phyloP scores from a whole-genome alignment of 192 early-diverging fungal genomes.

The Hyaloraphidium curvatum region DNA sequence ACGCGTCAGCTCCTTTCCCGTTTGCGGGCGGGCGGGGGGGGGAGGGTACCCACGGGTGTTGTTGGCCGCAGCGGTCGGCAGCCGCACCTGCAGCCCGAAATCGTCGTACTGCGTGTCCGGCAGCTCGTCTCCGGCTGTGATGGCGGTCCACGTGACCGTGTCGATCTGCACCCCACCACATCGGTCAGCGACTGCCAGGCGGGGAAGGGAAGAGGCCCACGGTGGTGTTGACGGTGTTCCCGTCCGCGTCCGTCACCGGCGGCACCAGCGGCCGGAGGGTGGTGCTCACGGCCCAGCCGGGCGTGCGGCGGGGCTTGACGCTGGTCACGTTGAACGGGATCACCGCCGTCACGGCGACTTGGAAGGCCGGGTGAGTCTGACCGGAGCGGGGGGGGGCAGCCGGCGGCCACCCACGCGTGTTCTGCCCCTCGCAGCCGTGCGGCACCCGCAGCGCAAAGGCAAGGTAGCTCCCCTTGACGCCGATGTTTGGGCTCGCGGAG shows the following conservation, averaged over 20 bases:
- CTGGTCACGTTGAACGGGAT: constrained; percentile 15
- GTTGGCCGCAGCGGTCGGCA: constrained; percentile 12
- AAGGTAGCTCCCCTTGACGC: too few species aligned
- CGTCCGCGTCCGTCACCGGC: constrained; percentile 10
- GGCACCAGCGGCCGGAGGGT: constrained; percentile 8
- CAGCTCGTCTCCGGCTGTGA: too few species aligned
- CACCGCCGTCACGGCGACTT: constrained; percentile 7
- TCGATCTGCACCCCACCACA: too few species aligned
- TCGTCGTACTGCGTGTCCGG: constrained; percentile 11
- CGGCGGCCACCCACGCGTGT: too few species aligned
- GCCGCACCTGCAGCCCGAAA: constrained; percentile 8
- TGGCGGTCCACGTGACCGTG: constrained; percentile 15
- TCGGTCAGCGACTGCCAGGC: too few species aligned
- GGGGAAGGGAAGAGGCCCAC: too few species aligned
- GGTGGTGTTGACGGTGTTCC: constrained; percentile 10
- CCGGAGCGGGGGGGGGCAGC: constrained; percentile 6
- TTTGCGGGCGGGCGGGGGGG: too few species aligned
- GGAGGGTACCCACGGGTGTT: too few species aligned
- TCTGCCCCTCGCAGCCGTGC: not conserved
- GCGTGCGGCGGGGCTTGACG: constrained; percentile 10
- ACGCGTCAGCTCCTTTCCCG: too few species aligned
- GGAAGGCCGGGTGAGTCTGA: constrained; percentile 13
- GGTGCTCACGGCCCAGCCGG: constrained; percentile 12
- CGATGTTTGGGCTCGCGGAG: too few species aligned
- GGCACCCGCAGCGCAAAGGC: too few species aligned